phyloP scores from a whole-genome alignment of 2,329 filamentous ascomycete species.

The Diaporthe citrichinensis region DNA sequence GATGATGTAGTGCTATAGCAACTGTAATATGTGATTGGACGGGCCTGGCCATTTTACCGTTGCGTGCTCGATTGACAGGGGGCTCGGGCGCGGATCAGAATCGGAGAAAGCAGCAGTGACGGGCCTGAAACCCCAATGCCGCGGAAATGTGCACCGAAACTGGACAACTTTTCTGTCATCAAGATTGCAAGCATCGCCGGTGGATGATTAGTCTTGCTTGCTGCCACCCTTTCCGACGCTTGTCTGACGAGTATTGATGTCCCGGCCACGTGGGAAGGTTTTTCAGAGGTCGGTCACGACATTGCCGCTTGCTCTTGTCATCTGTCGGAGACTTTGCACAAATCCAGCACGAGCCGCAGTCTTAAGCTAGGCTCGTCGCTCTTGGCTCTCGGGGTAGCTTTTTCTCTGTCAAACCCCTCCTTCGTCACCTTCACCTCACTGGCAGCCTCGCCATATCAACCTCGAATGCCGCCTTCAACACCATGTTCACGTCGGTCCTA shows the following conservation, averaged over 20 bases:
- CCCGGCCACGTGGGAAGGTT: not conserved
- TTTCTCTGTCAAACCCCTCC: not conserved
- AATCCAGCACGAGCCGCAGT: constrained; percentile 14
- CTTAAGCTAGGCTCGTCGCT: not conserved
- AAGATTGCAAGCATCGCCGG: not conserved
- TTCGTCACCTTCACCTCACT: not conserved
- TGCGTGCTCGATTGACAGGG: constrained; percentile 27
- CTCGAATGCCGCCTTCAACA: constrained; percentile 17
- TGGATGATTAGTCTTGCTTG: not conserved
- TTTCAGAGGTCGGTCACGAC: constrained; percentile 3
- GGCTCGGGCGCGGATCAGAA: not conserved
- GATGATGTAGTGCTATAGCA: constrained; percentile 9
- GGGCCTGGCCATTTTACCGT: constrained; percentile 32
- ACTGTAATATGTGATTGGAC: constrained; percentile 33
- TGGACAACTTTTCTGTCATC: not conserved
- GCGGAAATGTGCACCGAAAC: not conserved
- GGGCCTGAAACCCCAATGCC: constrained; percentile 6
- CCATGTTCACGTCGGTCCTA: not conserved
- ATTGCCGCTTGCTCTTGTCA: constrained; percentile 8
- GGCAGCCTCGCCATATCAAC: constrained; percentile 15
- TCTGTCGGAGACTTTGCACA: constrained; percentile 1
- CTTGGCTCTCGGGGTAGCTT: not conserved
- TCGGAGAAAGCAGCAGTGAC: constrained; percentile 15
- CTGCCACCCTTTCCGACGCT: not conserved
- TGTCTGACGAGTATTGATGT: not conserved